Evolutionary conservation across 495 filamentous ascomycete species (phyloP), one percentile per base, ranked within the genome.

Genomic region (Aspergillus nanangensis): DNA sequence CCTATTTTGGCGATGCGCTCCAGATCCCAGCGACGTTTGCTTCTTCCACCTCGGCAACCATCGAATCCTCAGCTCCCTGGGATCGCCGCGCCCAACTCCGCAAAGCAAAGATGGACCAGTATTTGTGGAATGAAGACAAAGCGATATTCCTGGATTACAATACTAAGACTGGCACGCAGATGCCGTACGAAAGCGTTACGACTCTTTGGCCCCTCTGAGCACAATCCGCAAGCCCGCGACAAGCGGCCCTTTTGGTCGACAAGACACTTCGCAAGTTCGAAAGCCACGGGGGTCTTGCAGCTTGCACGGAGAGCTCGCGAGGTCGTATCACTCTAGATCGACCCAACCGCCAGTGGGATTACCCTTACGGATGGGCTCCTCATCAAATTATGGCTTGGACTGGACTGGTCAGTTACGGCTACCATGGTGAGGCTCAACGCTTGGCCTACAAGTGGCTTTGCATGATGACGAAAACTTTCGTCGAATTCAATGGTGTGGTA

Each of bases 331-430:
- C 83, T 11, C 57, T 95, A n/a, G 79, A 87, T 52, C 77, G 89
- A 10, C 93, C 93, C 3, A 96, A 95, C 55, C 80, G 90, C 25
- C 93, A 98, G 63, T 98, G 93, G 93, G 93, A 98, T 62, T 98
- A 90, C 61, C 93, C 93, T 1, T 95, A 90, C 60, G 93, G 93
- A 36, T 98, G 93, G 93, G 92, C 93, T 15, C 93, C 93, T 8
- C 93, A 98, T 74, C 93, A 98, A 71, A 96, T 98, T 70, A 80
- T 98, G 24, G 93, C 93, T 1, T 97, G 94, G 93, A 88, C 84
- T 0, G 94, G 88, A 5, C 73, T 98, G 24, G 75, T 87, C 60
- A 82, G 89, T 13, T 98, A 96, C 57, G 89, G 91, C 15, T 97
- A 93, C 56, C 77, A 87, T 32, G 84, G 90, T 20, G 91, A 95